A percentile compares a stretch with the other conserved stretches of the same genome.
Conservation (phyloP, 2,329 filamentous ascomycete genomes). For the Rhynchosporium graminicola region DNA sequence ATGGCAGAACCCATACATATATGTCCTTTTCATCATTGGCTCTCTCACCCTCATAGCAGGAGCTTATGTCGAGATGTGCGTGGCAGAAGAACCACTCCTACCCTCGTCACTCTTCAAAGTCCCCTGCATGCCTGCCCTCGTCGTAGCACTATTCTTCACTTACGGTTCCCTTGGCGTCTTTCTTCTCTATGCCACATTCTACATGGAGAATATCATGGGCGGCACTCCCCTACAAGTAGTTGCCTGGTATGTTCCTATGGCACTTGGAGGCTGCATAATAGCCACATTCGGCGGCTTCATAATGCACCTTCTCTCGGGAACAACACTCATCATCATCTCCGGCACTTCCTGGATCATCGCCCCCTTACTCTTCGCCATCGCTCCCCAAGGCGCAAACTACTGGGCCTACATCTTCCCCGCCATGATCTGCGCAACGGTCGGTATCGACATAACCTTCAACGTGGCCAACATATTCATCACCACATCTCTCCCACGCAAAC, state of each 20-base stretch:
- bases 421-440: constrained; percentile 69
- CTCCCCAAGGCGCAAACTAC: constrained; percentile 45
- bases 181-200: constrained; percentile 69
- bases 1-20: constrained; percentile 75
- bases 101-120: constrained; percentile 69
- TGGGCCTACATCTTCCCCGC: constrained; percentile 75
- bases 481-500: constrained; percentile 63
- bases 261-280: constrained; percentile 69
- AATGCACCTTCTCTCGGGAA: constrained; percentile 56
- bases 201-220: constrained; percentile 57
- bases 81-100: constrained; percentile 67
- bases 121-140: constrained; percentile 66
- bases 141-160: constrained; percentile 60
- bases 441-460: constrained; percentile 75
- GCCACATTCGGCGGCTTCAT: constrained; percentile 57
- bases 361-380: constrained; percentile 55
- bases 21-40: constrained; percentile 64
- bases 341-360: constrained; percentile 53
- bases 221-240: constrained; percentile 56
- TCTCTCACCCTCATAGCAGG: constrained; percentile 58
- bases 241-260: constrained; percentile 66
- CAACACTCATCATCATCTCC: constrained; percentile 53
- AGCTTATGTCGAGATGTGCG: constrained; percentile 72
- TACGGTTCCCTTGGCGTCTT: constrained; percentile 71
- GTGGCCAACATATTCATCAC: constrained; percentile 78